Percentiles rank a stretch among this genome's conserved stretches.
These are phyloP conservation scores for Neofusicoccum sp. DNA, from an alignment of 2,329 filamentous ascomycete genomes.

Conservation along the genomic window DNA sequence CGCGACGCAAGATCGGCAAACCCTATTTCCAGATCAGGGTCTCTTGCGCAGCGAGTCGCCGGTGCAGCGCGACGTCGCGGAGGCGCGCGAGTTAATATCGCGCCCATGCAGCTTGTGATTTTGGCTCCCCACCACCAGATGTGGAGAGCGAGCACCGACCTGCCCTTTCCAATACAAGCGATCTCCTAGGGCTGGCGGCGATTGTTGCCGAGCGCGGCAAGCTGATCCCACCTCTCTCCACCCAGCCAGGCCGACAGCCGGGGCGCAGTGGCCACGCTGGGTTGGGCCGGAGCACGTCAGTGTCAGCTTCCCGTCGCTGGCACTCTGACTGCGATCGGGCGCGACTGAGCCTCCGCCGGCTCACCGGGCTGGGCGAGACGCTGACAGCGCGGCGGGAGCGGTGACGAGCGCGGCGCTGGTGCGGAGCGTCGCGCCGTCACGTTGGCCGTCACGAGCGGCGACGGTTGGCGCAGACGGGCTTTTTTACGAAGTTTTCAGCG, in stretches of 20 bases:
- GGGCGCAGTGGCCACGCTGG: neutral
- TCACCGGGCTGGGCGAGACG: neutral
- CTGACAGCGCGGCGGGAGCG: neutral
- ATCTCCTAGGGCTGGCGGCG: slow-evolving; percentile 14
- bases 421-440: slow-evolving; percentile 1
- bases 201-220: slow-evolving; percentile 8
- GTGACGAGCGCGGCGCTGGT: slow-evolving; percentile 1
- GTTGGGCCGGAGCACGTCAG: slow-evolving; percentile 9
- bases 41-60: neutral
- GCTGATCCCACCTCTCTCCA: slow-evolving; percentile 13
- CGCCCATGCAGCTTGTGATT: neutral
- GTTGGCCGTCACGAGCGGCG: neutral
- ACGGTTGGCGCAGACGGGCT: neutral
- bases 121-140: neutral
- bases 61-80: neutral
- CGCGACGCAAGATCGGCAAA: neutral
- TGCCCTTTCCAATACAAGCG: slow-evolving; percentile 5
- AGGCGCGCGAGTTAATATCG: neutral
- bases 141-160: slow-evolving; percentile 12
- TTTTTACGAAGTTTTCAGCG: slow-evolving; percentile 4
- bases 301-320: neutral
- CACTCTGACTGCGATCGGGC: neutral
- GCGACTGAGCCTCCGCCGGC: neutral
- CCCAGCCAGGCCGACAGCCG: neutral
- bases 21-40: neutral